phyloP scores from a whole-genome alignment of 306 rosid species.

The cucumber (Cucumis sativus) region Cucumber_9930_V3 NC_026661.2:11914001-11914500 shows the following conservation, averaged over 20 bases:
- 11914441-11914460: slow-evolving; percentile 38
- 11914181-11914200: neutral
- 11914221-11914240: neutral
- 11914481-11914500: too few relatives aligned
- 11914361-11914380: slow-evolving; percentile 36
- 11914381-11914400: slow-evolving; percentile 97
- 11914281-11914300: too few relatives aligned
- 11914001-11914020: too few relatives aligned
- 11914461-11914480: neutral
- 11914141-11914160: neutral
- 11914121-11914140: neutral
- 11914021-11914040: too few relatives aligned
- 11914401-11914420: neutral
- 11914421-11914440: slow-evolving; percentile 54
- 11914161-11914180: neutral
- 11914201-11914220: too few relatives aligned
- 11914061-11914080: neutral
- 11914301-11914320: neutral
- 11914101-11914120: neutral
- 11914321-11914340: neutral
- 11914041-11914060: too few relatives aligned
- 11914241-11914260: neutral
- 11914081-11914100: neutral
- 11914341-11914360: slow-evolving; percentile 18
- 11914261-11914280: neutral